Conservation (phyloP, 2,329 filamentous ascomycete genomes). For the Talaromyces sp. region DNA sequence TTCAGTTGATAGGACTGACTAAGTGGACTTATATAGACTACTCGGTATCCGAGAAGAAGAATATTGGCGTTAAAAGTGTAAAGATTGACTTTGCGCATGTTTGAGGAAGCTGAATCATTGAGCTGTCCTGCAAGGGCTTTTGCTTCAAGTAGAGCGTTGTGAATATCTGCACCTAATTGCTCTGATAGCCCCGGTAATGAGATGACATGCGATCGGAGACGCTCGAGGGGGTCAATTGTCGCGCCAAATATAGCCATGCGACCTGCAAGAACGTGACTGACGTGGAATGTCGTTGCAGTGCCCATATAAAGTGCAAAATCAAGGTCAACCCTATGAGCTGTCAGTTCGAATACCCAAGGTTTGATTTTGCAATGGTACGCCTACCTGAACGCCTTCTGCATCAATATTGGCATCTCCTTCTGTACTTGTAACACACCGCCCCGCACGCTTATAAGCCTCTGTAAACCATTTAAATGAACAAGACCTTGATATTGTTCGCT, state of each 20-base stretch:
- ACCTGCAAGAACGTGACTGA: background rate
- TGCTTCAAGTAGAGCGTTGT: conserved; percentile 1
- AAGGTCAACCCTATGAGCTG: conserved; percentile 11
- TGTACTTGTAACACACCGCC: conserved; percentile 8
- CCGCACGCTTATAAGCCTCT: conserved; percentile 12
- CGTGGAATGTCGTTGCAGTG: conserved; percentile 12
- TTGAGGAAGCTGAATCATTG: conserved; percentile 8
- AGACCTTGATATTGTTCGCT: conserved; percentile 9
- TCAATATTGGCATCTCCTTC: conserved; percentile 8
- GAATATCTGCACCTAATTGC: background rate
- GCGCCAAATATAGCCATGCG: background rate
- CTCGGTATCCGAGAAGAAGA: conserved; percentile 12
- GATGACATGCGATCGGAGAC: background rate
- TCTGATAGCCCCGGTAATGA: background rate
- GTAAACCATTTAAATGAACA: conserved; percentile 16
- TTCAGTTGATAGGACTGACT: background rate
- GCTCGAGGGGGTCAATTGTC: background rate
- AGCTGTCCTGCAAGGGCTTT: background rate
- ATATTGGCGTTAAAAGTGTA: conserved; percentile 12
- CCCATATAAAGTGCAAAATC: conserved; percentile 18
- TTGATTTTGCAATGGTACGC: background rate
- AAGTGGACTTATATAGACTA: conserved; percentile 13
- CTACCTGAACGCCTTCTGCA: conserved; percentile 15
- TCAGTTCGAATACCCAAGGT: background rate
- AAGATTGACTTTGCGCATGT: conserved; percentile 3